Base-by-base conservation (phyloP, 768 basidiomycete species). In the Lentinula sp. region DNA sequence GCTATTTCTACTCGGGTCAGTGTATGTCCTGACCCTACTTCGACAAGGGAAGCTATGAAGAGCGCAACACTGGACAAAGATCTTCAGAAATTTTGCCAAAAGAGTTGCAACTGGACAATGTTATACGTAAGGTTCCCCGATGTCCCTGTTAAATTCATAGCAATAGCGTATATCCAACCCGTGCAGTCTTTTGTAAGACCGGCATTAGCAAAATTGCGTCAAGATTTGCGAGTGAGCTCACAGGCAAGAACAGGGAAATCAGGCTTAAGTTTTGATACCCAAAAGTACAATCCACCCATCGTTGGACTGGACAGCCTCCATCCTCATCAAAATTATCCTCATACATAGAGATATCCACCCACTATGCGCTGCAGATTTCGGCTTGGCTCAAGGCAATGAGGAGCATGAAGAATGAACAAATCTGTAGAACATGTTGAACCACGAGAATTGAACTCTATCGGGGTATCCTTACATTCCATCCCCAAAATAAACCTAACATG, bases 311-410 rank as follows among this genome's bases (percentile, higher is more conserved):
- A 10, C 3, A 23, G 4, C 46, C 56, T 61, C 16, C 18, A 33
- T 16, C 45, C n/a, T 56, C 20, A n/a, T 46, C 20, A 15, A 42
- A 13, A 41, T 43, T 20, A 18, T 41, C 6, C 15, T 42, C 20
- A 8, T 12, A 10, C 18, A 15, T 49, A 20, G 28, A 46, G 32
- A n/a, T 39, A 18, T 35, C 7, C 3, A 69, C 81, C 70, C 63
- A 82, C 81, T 82, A 84, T 48, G 82, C 79, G 55, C 83, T 83
- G 62, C 83, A 84, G 32, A 84, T 83, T 63, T 84, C 84, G 8
- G 82, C 84, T 23, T 85, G 69, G 54, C 83, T 81, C 32, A 84
- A 69, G 0, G 84, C 79, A 60, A 85, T 82, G 37, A 84, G 69
- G 33, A 85, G 70, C 83, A 85, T 84, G 69, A 85, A 85, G 32